Percentiles rank a stretch among this genome's conserved stretches.
Conservation (phyloP, 176 grass and related monocot genomes). For the Triticum monococcum region DNA sequence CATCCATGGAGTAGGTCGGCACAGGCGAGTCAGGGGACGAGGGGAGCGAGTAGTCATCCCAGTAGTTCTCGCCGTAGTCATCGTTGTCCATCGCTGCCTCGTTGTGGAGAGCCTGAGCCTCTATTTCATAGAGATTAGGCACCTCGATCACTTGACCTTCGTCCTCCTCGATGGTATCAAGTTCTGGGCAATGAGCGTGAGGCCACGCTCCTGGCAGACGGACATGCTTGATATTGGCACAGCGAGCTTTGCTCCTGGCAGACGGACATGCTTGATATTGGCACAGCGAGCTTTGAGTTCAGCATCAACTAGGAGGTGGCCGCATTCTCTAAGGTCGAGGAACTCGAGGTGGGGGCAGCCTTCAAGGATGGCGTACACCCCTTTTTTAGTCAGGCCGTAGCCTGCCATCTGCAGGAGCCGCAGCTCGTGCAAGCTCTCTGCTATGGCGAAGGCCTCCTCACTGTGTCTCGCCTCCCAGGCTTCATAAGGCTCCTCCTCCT, state of each 20-base stretch:
- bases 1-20: not conserved
- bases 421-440: conserved; percentile 33
- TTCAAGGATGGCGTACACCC: conserved; percentile 40
- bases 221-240: conserved; percentile 27
- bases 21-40: not conserved
- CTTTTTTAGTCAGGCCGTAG: conserved; percentile 27
- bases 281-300: conserved; percentile 16
- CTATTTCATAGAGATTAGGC: not conserved
- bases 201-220: not conserved
- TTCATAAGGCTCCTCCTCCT: not conserved
- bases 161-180: not conserved
- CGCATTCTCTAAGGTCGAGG: conserved; percentile 35
- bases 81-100: not conserved
- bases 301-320: conserved; percentile 24
- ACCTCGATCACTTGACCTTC: conserved; percentile 11
- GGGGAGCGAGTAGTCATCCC: not conserved
- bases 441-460: conserved; percentile 39
- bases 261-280: conserved; percentile 23
- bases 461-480: conserved; percentile 6
- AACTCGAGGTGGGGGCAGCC: conserved; percentile 39
- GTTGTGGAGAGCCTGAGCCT: not conserved
- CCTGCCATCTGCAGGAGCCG: conserved; percentile 33
- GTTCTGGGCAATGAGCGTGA: not conserved
- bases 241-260: not conserved
- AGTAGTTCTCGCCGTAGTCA: conserved; percentile 1